Percentiles rank a stretch among this genome's conserved stretches.
phyloP scores from a whole-genome alignment of 495 filamentous ascomycete genomes.

The Neurospora discreta region DNA sequence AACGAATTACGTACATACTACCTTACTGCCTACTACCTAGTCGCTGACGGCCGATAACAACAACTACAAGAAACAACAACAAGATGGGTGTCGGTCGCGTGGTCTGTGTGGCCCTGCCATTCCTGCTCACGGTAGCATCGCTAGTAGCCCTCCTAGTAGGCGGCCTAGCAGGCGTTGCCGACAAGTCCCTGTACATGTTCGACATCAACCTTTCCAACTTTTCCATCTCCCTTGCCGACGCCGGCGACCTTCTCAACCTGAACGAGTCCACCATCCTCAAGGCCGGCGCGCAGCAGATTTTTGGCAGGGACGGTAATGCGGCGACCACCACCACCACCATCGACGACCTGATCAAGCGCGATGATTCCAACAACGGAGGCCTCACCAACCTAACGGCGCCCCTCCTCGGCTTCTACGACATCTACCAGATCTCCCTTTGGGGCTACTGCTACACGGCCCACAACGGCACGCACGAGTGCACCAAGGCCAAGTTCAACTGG shows the following conservation, averaged over 20 bases:
- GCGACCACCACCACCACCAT: too few species aligned
- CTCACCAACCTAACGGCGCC: constrained; percentile 35
- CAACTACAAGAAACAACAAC: background rate
- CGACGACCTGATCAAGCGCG: constrained; percentile 2
- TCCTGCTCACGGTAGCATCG: constrained; percentile 60
- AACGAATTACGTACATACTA: background rate
- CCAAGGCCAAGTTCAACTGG: constrained; percentile 64
- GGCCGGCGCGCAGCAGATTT: background rate
- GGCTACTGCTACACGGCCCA: constrained; percentile 61
- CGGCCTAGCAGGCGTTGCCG: constrained; percentile 58
- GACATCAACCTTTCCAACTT: constrained; percentile 46
- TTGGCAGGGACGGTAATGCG: background rate
- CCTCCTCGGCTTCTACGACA: constrained; percentile 54
- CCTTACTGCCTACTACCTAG: background rate
- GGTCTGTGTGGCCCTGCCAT: constrained; percentile 71
- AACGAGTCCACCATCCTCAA: background rate
- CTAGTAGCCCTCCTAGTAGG: constrained; percentile 64
- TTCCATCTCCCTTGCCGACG: constrained; percentile 23
- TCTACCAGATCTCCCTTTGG: constrained; percentile 77
- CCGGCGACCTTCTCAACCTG: constrained; percentile 10
- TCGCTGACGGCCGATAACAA: background rate
- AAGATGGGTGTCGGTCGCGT: constrained; percentile 50
- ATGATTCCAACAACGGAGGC: background rate
- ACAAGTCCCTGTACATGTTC: constrained; percentile 63
- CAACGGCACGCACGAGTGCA: constrained; percentile 41